Percentiles rank a stretch among this genome's conserved stretches.
Conservation (phyloP, 352 stramenopile species). For the Plasmopara viticola region DNA sequence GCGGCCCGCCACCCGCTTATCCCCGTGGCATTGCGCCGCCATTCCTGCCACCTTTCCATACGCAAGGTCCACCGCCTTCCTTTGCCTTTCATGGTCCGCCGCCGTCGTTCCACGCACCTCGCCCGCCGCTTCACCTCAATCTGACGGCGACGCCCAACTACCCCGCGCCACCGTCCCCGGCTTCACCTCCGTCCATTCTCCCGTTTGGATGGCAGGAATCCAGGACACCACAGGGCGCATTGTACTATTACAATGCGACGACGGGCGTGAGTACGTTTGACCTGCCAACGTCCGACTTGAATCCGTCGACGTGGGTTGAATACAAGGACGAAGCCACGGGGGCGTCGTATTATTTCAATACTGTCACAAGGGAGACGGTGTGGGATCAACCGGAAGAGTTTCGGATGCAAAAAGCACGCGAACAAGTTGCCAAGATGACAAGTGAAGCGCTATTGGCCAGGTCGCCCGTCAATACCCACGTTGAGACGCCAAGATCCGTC, state of each 20-base stretch:
- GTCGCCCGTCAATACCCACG: constrained; percentile 1
- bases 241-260: constrained; percentile 56
- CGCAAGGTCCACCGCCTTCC: constrained; percentile 14
- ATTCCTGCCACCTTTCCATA: constrained; percentile 25
- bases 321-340: constrained; percentile 71
- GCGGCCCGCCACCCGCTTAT: constrained; percentile 19
- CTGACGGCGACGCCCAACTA: constrained; percentile 4
- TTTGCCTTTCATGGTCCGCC: constrained; percentile 22
- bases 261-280: constrained; percentile 68
- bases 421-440: constrained; percentile 66
- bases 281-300: constrained; percentile 10
- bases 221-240: constrained; percentile 40
- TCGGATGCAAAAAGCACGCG: constrained; percentile 61
- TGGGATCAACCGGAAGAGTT: constrained; percentile 79
- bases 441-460: constrained; percentile 17
- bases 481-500: constrained; percentile 2
- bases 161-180: constrained; percentile 11
- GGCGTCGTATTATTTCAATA: constrained; percentile 80
- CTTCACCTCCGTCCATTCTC: constrained; percentile 11
- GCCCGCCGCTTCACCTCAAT: constrained; percentile 16
- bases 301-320: constrained; percentile 47
- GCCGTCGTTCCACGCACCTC: constrained; percentile 16
- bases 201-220: constrained; percentile 58
- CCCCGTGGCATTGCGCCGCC: constrained; percentile 13
- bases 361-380: constrained; percentile 59